phyloP scores from a whole-genome alignment of 2,329 filamentous ascomycete genomes.

The Colletotrichum gigasporum region DNA sequence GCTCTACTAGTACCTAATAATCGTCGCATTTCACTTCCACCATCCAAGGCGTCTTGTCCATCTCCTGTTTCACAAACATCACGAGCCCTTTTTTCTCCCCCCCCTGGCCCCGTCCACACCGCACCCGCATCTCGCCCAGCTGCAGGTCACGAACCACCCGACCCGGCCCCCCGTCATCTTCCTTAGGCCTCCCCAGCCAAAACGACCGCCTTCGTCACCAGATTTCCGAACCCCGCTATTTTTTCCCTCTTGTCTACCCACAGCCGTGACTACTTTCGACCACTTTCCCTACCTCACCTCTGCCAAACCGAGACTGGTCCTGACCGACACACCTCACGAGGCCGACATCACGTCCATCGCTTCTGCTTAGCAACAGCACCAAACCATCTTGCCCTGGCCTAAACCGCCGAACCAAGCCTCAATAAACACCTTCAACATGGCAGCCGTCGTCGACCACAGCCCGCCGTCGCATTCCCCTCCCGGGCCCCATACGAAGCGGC shows the following conservation, averaged over 20 bases:
- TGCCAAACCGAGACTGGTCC: not conserved
- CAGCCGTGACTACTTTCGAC: not conserved
- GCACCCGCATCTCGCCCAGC: not conserved
- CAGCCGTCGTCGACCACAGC: slow-evolving; percentile 47
- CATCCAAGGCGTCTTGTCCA: not conserved
- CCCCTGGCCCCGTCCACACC: slow-evolving; percentile 22
- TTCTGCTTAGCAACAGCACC: slow-evolving; percentile 1
- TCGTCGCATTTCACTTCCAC: too few relatives aligned
- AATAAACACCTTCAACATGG: slow-evolving; percentile 45
- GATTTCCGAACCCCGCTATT: slow-evolving; percentile 29
- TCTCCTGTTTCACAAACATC: slow-evolving; percentile 30
- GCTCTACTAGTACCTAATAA: not conserved
- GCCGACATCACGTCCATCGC: slow-evolving; percentile 15
- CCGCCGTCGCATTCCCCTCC: slow-evolving; percentile 54
- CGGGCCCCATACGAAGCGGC: slow-evolving; percentile 50
- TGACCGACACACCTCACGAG: slow-evolving; percentile 21
- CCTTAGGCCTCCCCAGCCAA: slow-evolving; percentile 6
- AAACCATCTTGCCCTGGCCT: not conserved
- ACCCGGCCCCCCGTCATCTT: not conserved
- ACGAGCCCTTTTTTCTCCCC: slow-evolving; percentile 12
- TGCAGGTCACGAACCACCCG: slow-evolving; percentile 32
- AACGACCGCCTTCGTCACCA: slow-evolving; percentile 26
- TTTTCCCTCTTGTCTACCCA: slow-evolving; percentile 1
- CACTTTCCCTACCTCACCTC: not conserved
- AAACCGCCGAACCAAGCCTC: not conserved